phyloP scores from a whole-genome alignment of 2,329 filamentous ascomycete genomes.

The Phyllosticta citribraziliensis region DNA sequence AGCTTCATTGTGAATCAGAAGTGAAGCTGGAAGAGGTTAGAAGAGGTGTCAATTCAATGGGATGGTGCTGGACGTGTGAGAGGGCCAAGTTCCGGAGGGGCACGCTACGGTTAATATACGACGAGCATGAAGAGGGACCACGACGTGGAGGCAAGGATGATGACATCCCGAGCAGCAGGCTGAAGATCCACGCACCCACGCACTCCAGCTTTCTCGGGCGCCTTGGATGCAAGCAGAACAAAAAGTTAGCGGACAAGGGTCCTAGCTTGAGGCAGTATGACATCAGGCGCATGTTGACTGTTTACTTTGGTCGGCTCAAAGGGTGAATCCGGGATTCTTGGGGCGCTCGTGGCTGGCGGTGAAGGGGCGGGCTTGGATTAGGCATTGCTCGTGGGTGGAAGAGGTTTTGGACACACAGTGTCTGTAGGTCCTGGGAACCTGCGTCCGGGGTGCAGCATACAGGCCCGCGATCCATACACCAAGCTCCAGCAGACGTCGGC shows the following conservation, averaged over 20 bases:
- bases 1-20: slow-evolving; percentile 1
- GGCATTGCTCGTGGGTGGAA: neutral
- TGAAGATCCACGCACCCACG: neutral
- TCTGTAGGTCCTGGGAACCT: neutral
- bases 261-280: neutral
- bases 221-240: neutral
- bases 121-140: neutral
- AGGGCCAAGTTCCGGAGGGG: neutral
- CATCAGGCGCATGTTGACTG: neutral
- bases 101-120: neutral
- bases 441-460: neutral
- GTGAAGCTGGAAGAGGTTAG: neutral
- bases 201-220: neutral
- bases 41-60: neutral
- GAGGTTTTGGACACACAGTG: neutral
- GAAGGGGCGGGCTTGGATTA: neutral
- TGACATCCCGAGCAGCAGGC: neutral
- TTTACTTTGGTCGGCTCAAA: neutral
- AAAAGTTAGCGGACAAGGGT: neutral
- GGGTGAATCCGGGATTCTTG: neutral
- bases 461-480: neutral
- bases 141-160: neutral
- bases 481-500: neutral
- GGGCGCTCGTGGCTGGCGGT: neutral
- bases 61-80: neutral